These are phyloP conservation scores for Talaromyces borbonicus DNA, from an alignment of 495 filamentous ascomycete genomes.

Conservation along the genomic window DNA sequence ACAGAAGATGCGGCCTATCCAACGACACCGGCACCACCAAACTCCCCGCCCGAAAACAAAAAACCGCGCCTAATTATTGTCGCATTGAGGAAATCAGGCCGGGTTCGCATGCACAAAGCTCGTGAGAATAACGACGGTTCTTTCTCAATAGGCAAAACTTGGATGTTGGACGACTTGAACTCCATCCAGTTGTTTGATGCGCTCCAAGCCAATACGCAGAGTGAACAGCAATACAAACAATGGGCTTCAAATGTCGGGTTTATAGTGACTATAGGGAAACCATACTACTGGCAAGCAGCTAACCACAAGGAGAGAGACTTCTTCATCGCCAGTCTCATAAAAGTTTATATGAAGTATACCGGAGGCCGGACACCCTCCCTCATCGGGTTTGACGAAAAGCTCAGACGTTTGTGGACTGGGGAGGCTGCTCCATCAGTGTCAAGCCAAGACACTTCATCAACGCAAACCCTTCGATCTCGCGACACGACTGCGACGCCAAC, in stretches of 20 bases:
- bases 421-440: conserved; percentile 23
- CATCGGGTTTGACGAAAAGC: conserved; percentile 69
- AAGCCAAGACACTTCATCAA: conserved; percentile 19
- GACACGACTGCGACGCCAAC: conserved; percentile 17
- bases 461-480: conserved; percentile 6
- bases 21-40: conserved; percentile 74
- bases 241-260: conserved; percentile 79
- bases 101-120: conserved; percentile 92
- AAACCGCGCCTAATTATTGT: conserved; percentile 87
- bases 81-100: conserved; percentile 80
- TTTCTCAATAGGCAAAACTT: conserved; percentile 97
- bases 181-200: conserved; percentile 68
- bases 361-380: conserved; percentile 72
- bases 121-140: conserved; percentile 87
- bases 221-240: conserved; percentile 57
- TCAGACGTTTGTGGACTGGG: conserved; percentile 61
- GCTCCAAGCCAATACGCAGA: conserved; percentile 35
- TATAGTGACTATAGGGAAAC: conserved; percentile 79
- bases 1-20: conserved; percentile 76
- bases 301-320: conserved; percentile 94
- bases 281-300: conserved; percentile 93
- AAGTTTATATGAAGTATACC: conserved; percentile 94
- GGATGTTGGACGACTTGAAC: conserved; percentile 81
- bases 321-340: conserved; percentile 88
- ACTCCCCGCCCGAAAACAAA: conserved; percentile 58